Evolutionary conservation across 2,329 filamentous ascomycete genomes (phyloP).

Genomic region (Thielaviopsis euricoi): DNA sequence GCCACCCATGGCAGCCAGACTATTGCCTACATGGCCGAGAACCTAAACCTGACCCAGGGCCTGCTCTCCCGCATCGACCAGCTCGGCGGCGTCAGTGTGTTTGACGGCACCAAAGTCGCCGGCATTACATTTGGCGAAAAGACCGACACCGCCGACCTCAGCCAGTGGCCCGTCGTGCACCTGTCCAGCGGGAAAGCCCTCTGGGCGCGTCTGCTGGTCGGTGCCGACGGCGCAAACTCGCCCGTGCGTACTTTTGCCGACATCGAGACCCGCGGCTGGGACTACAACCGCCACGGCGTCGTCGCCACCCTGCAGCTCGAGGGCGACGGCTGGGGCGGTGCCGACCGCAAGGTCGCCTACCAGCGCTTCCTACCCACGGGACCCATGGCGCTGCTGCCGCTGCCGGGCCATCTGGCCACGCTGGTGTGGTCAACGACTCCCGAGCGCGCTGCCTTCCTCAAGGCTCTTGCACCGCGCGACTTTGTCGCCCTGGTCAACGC

Average conservation of each 20-base stretch:
- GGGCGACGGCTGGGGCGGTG: constrained; percentile 36
- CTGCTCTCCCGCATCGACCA: constrained; percentile 56
- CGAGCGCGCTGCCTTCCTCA: constrained; percentile 60
- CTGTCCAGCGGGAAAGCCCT: constrained; percentile 52
- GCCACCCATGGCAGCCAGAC: constrained; percentile 24
- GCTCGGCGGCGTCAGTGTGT: constrained; percentile 50
- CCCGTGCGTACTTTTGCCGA: constrained; percentile 80
- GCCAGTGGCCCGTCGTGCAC: constrained; percentile 73
- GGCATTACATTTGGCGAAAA: constrained; percentile 61
- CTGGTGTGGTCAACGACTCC: constrained; percentile 93
- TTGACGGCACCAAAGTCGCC: constrained; percentile 63
- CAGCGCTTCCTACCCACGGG: constrained; percentile 90
- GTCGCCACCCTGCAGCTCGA: constrained; percentile 74
- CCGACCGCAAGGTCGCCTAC: constrained; percentile 59
- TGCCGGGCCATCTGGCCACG: constrained; percentile 68
- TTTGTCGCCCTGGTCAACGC: constrained; percentile 85
- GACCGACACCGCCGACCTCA: constrained; percentile 55
- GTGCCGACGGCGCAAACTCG: constrained; percentile 88
- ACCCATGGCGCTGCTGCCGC: constrained; percentile 76
- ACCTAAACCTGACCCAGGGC: constrained; percentile 69
- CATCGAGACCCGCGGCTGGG: constrained; percentile 78
- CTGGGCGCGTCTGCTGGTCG: constrained; percentile 70
- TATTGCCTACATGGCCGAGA: constrained; percentile 95
- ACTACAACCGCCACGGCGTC: constrained; percentile 78
- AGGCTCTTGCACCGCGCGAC: constrained; percentile 53